A percentile compares a stretch with the other conserved stretches of the same genome.
phyloP scores from a whole-genome alignment of 768 basidiomycete species.

The Amanita phalloides region DNA sequence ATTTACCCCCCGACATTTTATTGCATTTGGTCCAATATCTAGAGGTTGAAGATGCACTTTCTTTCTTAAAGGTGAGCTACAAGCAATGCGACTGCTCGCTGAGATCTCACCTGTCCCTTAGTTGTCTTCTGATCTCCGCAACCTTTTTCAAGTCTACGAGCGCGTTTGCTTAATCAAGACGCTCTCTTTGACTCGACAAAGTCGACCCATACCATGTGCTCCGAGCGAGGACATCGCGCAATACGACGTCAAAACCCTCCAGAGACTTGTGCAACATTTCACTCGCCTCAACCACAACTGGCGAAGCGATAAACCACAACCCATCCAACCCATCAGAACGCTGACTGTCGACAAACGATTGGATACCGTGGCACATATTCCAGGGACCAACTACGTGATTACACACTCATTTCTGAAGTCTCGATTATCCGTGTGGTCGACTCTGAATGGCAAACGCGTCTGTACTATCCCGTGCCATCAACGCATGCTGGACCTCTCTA shows the following conservation, averaged over 20 bases:
- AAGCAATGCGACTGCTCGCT: background rate
- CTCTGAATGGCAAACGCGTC: constrained; percentile 7
- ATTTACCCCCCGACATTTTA: constrained; percentile 15
- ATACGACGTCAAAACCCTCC: constrained; percentile 13
- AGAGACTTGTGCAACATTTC: constrained; percentile 15
- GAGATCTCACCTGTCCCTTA: background rate
- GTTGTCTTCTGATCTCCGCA: background rate
- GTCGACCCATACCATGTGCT: constrained; percentile 19
- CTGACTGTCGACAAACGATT: constrained; percentile 9
- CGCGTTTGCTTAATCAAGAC: constrained; percentile 19
- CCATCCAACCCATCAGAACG: constrained; percentile 11
- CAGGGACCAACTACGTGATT: constrained; percentile 16
- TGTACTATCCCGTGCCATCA: constrained; percentile 8
- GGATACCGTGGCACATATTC: constrained; percentile 18
- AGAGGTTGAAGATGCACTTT: constrained; percentile 13
- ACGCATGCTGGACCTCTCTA: constrained; percentile 16
- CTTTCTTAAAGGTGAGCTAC: constrained; percentile 12
- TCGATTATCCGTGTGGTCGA: constrained; percentile 12
- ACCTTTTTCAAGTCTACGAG: constrained; percentile 2
- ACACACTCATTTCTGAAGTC: constrained; percentile 13
- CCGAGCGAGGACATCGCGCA: constrained; percentile 15
- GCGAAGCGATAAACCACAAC: constrained; percentile 11
- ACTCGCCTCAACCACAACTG: constrained; percentile 20
- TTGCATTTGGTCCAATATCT: constrained; percentile 13
- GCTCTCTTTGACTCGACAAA: constrained; percentile 12